Evolutionary conservation across 768 basidiomycete genomes (phyloP), one percentile per base, ranked within the genome.

Genomic region (Cyclocybe aegerita): DNA sequence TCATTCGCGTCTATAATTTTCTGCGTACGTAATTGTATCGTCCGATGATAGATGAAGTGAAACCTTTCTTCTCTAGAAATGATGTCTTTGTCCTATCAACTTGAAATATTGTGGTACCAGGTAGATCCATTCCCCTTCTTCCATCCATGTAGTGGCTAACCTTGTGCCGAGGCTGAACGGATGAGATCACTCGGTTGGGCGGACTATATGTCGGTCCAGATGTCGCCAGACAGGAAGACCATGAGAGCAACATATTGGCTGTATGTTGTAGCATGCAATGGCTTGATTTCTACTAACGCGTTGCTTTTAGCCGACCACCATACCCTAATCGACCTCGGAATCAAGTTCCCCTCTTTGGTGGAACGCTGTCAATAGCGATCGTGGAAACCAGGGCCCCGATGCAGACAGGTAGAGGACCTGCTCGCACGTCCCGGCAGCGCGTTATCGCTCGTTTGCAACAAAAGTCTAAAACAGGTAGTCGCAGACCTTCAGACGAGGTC

Each of bases 21-120:
- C 74, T 98, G 33, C 93, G 94, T 96, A 65, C 61, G 92, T 60
- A 4, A 42, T 11, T 44, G 34, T 53, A 36, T 39, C 11, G 37
- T 15, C 16, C 23, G 11, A 15, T 39, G 31, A 31, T 49, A 32
- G 23, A 49, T 29, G n/a, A n/a, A n/a, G 33, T 14, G 36, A 52
- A 50, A 43, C 44, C 30, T 7, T 23, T 42, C 17, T 30, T 34
- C 43, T 37, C 17, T 42, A 95, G 93, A 94, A 64, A 88, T 91
- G 76, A 90, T 94, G 82, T 90, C 92, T 1, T 68, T 97, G 51
- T 87, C 90, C 2, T 97, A 97, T 67, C 94, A 96, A 60, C 77
- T 98, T 11, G 95, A 94, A 67, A 88, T 93, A 54, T 67, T 98
- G 42, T 85, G 84, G 78, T 88, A 85, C 60, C 91, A 93, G 63